phyloP scores from a whole-genome alignment of 805 yeast genomes.

The Metschnikowia cubensis region DNA sequence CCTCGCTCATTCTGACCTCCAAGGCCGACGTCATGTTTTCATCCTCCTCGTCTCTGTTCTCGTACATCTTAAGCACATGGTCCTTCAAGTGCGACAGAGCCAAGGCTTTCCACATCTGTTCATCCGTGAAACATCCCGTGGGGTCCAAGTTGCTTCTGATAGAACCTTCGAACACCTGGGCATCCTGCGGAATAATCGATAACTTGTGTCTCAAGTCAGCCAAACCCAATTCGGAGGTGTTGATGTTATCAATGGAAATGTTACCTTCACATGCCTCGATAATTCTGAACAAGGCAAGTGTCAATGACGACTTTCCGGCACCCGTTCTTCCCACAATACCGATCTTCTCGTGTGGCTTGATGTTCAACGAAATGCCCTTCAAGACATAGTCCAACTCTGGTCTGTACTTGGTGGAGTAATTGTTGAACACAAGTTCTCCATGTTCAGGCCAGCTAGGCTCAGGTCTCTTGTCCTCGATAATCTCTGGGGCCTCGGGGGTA shows the following conservation, averaged over 20 bases:
- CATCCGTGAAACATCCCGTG: constrained; percentile 31
- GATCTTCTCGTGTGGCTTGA: constrained; percentile 38
- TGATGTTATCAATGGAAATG: constrained; percentile 32
- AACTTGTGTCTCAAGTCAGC: constrained; percentile 41
- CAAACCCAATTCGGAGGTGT: constrained; percentile 36
- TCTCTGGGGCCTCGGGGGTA: constrained; percentile 77
- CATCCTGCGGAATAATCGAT: constrained; percentile 44
- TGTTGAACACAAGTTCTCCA: constrained; percentile 34
- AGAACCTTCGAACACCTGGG: constrained; percentile 44
- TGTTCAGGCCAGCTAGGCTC: constrained; percentile 33
- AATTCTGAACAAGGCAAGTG: constrained; percentile 42
- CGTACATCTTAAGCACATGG: constrained; percentile 37
- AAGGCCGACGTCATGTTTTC: constrained; percentile 24
- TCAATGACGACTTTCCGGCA: constrained; percentile 44
- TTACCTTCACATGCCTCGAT: constrained; percentile 38
- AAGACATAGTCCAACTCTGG: constrained; percentile 43
- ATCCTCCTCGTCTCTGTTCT: constrained; percentile 25
- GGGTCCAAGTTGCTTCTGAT: constrained; percentile 42
- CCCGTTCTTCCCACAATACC: constrained; percentile 47
- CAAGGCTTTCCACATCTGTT: constrained; percentile 39
- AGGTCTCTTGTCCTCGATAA: constrained; percentile 65
- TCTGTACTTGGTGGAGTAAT: constrained; percentile 42
- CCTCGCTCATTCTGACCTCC: constrained; percentile 39
- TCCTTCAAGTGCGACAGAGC: constrained; percentile 41
- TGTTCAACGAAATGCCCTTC: constrained; percentile 33